These are phyloP conservation scores for Ophiostoma perfectum DNA, from an alignment of 2,329 filamentous ascomycete genomes.

Conservation along the genomic window DNA sequence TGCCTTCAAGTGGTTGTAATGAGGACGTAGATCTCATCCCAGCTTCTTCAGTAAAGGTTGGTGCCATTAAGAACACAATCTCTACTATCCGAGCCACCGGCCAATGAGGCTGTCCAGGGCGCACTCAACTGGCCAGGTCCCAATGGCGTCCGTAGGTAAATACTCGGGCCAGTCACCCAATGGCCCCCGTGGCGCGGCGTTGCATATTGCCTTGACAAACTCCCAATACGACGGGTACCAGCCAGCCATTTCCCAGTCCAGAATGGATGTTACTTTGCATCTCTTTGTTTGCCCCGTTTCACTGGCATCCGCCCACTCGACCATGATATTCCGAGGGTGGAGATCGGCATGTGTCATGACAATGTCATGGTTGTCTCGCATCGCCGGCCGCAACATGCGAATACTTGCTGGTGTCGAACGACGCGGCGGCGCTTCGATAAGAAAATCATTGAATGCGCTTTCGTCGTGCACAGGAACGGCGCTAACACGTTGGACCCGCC, in stretches of 20 bases:
- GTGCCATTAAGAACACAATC: no score
- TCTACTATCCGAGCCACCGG: conserved; percentile 18
- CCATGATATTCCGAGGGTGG: conserved; percentile 24
- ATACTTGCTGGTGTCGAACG: background rate
- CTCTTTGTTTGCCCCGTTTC: conserved; percentile 4
- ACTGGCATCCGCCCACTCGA: conserved; percentile 5
- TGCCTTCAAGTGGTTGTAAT: no score
- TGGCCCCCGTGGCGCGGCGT: background rate
- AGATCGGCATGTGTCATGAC: conserved; percentile 24
- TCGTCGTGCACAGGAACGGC: background rate
- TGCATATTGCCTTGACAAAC: conserved; percentile 16
- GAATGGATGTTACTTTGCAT: conserved; percentile 18
- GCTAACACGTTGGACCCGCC: conserved; percentile 14
- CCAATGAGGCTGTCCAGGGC: conserved; percentile 15
- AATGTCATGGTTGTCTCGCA: conserved; percentile 14
- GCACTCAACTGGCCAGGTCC: conserved; percentile 15
- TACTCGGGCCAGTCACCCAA: conserved; percentile 9
- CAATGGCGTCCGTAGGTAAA: conserved; percentile 17
- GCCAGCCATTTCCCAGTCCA: conserved; percentile 23
- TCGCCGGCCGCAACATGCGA: conserved; percentile 14
- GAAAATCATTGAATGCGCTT: conserved; percentile 9
- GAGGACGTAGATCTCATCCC: no score
- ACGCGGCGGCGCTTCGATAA: conserved; percentile 2
- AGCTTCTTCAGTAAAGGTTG: no score
- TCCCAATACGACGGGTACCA: conserved; percentile 21